Evolutionary conservation across 345 rosid species (phyloP).

Genomic region (Clarkia xantiana): DNA sequence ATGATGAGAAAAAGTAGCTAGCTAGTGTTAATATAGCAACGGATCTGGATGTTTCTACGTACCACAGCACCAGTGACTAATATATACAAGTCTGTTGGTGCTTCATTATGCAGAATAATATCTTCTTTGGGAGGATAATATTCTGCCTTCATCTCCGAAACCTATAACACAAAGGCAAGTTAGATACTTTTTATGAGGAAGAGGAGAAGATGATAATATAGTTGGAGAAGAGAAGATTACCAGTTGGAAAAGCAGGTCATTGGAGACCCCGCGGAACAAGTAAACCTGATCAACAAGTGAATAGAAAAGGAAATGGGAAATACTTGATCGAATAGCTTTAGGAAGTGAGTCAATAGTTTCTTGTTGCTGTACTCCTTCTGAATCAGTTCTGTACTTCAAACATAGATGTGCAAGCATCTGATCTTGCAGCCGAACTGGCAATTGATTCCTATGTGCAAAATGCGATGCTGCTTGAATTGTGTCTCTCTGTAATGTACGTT

Average conservation of each 20-base stretch:
- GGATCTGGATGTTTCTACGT: constrained; percentile 13
- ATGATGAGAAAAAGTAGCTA: too few relatives aligned
- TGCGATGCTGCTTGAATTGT: constrained; percentile 65
- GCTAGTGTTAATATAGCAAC: too few relatives aligned
- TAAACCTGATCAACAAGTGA: constrained; percentile 61
- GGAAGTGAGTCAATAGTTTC: constrained; percentile 73
- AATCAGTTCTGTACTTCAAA: constrained; percentile 67
- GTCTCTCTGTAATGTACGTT: constrained; percentile 65
- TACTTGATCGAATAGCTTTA: constrained; percentile 79
- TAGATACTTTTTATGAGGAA: too few relatives aligned
- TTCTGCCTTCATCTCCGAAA: constrained; percentile 84
- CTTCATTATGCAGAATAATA: constrained; percentile 80
- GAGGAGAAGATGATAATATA: background rate
- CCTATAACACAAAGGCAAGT: too few relatives aligned
- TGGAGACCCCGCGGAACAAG: constrained; percentile 77
- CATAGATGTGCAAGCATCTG: constrained; percentile 89
- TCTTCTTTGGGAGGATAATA: constrained; percentile 92
- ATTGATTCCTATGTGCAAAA: constrained; percentile 62
- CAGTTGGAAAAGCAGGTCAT: constrained; percentile 90
- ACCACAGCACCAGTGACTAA: constrained; percentile 78
- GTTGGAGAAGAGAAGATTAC: constrained; percentile 24
- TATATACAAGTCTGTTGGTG: constrained; percentile 73
- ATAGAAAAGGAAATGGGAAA: constrained; percentile 57
- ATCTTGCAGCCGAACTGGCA: constrained; percentile 68
- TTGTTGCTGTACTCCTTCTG: constrained; percentile 88